phyloP scores from a whole-genome alignment of 2,329 filamentous ascomycete genomes.

The Fusarium sp. region DNA sequence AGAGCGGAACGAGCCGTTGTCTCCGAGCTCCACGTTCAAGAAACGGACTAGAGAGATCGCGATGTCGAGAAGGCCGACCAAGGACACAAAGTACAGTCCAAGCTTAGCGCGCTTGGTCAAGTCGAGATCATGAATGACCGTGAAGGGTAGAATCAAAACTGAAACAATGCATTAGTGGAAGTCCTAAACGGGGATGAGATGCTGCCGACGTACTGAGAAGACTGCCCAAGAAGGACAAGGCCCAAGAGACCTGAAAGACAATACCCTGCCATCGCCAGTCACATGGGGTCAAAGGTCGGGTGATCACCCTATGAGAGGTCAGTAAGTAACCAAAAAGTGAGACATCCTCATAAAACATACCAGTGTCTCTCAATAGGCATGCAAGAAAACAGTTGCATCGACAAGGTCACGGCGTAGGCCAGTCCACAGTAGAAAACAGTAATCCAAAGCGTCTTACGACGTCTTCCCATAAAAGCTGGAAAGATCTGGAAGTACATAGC shows the following conservation, averaged over 20 bases:
- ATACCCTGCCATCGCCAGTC: constrained; percentile 23
- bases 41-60: constrained; percentile 33
- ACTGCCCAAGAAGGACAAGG: constrained; percentile 28
- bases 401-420: constrained; percentile 16
- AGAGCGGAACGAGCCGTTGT: constrained; percentile 22
- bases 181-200: rapidly evolving
- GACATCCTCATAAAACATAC: constrained; percentile 8
- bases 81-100: constrained; percentile 24
- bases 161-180: background rate
- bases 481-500: constrained; percentile 31
- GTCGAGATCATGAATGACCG: constrained; percentile 24
- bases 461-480: constrained; percentile 24
- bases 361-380: constrained; percentile 33
- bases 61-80: constrained; percentile 32
- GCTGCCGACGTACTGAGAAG: constrained; percentile 17
- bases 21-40: constrained; percentile 26
- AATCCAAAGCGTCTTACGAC: constrained; percentile 23
- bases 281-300: constrained; percentile 15
- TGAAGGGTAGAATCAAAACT: constrained; percentile 32
- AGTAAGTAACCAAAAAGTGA: background rate
- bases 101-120: constrained; percentile 14
- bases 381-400: constrained; percentile 33
- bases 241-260: constrained; percentile 33
- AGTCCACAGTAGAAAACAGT: constrained; percentile 12
- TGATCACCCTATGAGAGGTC: constrained; percentile 12